Percentiles rank a stretch among this genome's conserved stretches.
These are phyloP conservation scores for Theobroma grandiflorum DNA, from an alignment of 441 rosid species.

Conservation along the genomic window DNA sequence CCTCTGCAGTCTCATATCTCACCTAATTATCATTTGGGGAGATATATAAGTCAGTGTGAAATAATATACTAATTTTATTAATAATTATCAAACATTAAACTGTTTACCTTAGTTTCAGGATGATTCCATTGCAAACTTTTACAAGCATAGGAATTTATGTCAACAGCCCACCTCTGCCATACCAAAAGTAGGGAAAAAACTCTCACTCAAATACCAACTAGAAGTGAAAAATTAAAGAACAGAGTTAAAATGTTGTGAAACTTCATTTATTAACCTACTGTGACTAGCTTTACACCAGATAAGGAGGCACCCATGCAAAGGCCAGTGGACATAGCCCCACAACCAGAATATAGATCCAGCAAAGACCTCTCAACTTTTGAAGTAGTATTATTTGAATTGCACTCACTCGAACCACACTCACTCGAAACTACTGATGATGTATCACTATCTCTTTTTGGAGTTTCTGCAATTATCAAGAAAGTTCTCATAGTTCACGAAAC, in stretches of 20 bases:
- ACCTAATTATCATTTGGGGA: constrained; percentile 51
- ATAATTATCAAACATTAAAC: constrained; percentile 16
- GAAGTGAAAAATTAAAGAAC: constrained; percentile 31
- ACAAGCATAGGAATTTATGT: constrained; percentile 70
- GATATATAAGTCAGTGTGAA: constrained; percentile 14
- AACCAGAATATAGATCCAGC: constrained; percentile 85
- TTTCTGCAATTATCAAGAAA: constrained; percentile 34
- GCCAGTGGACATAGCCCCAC: constrained; percentile 98
- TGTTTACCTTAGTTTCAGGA: constrained; percentile 71
- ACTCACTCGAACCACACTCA: constrained; percentile 20
- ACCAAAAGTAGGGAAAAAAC: constrained; percentile 31
- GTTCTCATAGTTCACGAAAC: neutral
- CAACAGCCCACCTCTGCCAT: constrained; percentile 86
- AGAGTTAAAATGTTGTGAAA: neutral
- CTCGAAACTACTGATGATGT: constrained; percentile 58
- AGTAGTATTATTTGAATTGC: constrained; percentile 24
- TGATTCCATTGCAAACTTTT: constrained; percentile 86
- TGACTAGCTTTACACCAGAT: constrained; percentile 64
- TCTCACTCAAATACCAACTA: constrained; percentile 26
- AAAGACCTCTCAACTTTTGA: constrained; percentile 42
- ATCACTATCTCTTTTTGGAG: constrained; percentile 36
- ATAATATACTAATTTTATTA: neutral
- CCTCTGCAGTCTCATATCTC: constrained; percentile 87
- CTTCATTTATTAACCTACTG: constrained; percentile 53
- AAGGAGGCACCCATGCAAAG: constrained; percentile 81